Percentiles rank a stretch among this genome's conserved stretches.
These are phyloP conservation scores for Pythium apleroticum DNA, from an alignment of 352 stramenopile genomes.

Conservation along the genomic window DNA sequence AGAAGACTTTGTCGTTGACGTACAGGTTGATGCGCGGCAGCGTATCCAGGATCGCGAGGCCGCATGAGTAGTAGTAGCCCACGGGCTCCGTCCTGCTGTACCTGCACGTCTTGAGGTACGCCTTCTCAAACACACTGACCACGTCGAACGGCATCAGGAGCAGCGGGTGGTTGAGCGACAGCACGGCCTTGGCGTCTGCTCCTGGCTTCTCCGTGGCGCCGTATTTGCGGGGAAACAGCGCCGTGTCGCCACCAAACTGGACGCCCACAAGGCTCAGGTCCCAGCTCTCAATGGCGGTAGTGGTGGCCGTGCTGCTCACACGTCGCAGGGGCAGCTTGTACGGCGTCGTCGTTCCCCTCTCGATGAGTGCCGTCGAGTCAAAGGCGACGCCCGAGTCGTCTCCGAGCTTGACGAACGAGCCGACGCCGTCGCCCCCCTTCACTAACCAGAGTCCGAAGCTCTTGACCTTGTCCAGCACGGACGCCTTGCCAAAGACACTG, in stretches of 20 bases:
- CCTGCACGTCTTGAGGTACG: constrained; percentile 1
- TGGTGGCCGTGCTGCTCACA: neutral
- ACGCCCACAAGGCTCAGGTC: constrained; percentile 11
- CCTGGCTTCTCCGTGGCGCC: neutral
- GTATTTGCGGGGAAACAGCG: constrained; percentile 12
- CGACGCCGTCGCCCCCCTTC: neutral
- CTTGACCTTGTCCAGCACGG: neutral
- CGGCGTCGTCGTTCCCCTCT: neutral
- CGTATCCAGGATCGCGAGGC: neutral
- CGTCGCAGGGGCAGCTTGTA: constrained; percentile 7
- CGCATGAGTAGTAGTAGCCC: neutral
- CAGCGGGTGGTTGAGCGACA: constrained; percentile 13
- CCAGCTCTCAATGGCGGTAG: neutral
- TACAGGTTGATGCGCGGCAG: constrained; percentile 14
- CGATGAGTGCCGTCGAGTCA: neutral
- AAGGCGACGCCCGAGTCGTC: neutral
- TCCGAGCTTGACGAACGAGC: constrained; percentile 5
- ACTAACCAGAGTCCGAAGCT: constrained; percentile 10
- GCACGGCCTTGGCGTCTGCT: neutral
- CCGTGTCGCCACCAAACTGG: constrained; percentile 8
- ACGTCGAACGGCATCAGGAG: constrained; percentile 8
- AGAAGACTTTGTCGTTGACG: constrained; percentile 6
- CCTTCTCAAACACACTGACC: neutral
- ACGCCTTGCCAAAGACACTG: neutral
- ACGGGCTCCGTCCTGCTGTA: neutral